phyloP scores from a whole-genome alignment of 2,329 filamentous ascomycete genomes.

The Alternaria brassicicola region DNA sequence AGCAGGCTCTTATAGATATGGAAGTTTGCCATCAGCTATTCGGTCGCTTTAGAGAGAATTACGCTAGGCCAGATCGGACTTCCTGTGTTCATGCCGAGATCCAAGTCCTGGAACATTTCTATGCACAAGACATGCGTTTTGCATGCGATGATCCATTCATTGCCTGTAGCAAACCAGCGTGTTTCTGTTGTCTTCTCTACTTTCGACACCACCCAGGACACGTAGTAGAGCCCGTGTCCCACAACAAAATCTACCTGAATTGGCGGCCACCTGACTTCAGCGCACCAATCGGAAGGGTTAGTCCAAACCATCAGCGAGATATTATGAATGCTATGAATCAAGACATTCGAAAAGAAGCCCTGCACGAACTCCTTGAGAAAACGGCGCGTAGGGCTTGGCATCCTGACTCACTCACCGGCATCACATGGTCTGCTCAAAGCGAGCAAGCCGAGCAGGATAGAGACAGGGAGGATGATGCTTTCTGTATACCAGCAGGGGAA shows the following conservation, averaged over 20 bases:
- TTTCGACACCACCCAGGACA: constrained; percentile 49
- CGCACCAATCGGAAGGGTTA: not conserved
- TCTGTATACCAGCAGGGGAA: no score
- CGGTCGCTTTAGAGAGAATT: constrained; percentile 30
- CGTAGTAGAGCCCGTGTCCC: constrained; percentile 33
- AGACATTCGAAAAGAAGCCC: constrained; percentile 19
- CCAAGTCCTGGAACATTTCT: constrained; percentile 57
- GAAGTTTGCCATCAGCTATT: constrained; percentile 36
- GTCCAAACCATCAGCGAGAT: constrained; percentile 10
- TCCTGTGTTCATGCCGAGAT: constrained; percentile 55
- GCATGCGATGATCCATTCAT: constrained; percentile 54
- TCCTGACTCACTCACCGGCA: constrained; percentile 18
- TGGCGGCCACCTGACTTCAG: constrained; percentile 48
- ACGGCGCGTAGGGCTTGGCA: constrained; percentile 10
- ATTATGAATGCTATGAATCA: constrained; percentile 21
- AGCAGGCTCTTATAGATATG: constrained; percentile 29
- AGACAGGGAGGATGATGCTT: not conserved
- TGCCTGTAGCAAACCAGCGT: constrained; percentile 60
- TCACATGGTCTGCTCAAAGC: not conserved
- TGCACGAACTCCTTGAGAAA: constrained; percentile 17
- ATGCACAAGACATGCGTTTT: constrained; percentile 42
- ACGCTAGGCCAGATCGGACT: constrained; percentile 31
- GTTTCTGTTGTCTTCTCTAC: constrained; percentile 58
- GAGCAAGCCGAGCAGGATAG: no score
- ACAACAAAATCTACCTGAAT: constrained; percentile 51